A percentile compares a stretch with the other conserved stretches of the same genome.
phyloP scores from a whole-genome alignment of 768 basidiomycete species.

The Tylopilus intermedius region DNA sequence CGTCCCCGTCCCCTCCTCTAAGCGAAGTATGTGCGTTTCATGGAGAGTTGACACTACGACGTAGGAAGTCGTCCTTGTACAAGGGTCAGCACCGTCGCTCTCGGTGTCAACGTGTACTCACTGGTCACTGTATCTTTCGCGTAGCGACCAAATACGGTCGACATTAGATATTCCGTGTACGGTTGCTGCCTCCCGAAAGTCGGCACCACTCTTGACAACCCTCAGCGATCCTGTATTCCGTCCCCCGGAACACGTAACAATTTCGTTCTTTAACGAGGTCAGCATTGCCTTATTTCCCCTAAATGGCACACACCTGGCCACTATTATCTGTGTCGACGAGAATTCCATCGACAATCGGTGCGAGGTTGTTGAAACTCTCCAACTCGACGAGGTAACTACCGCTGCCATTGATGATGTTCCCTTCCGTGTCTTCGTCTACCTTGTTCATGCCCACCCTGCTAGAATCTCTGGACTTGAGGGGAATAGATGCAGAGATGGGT shows the following conservation, averaged over 20 bases:
- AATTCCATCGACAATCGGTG: constrained; percentile 78
- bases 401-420: constrained; percentile 45
- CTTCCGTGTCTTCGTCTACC: constrained; percentile 29
- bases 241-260: constrained; percentile 84
- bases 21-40: constrained; percentile 49
- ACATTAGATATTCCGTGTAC: constrained; percentile 54
- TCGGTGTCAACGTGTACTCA: constrained; percentile 30
- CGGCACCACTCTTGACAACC: constrained; percentile 76
- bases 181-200: constrained; percentile 60
- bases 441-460: constrained; percentile 36
- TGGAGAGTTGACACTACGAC: constrained; percentile 58
- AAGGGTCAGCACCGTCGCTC: neutral
- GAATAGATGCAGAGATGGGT: constrained; percentile 46
- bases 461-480: constrained; percentile 34
- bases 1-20: constrained; percentile 32
- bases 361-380: constrained; percentile 69
- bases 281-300: neutral
- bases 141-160: constrained; percentile 61
- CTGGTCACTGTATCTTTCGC: constrained; percentile 42
- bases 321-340: constrained; percentile 67
- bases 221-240: constrained; percentile 72
- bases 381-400: constrained; percentile 60
- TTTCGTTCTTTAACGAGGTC: constrained; percentile 48
- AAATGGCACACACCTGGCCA: constrained; percentile 50
- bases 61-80: constrained; percentile 47